phyloP scores from a whole-genome alignment of 331 rosid species.

The Telfairia occidentalis region DNA sequence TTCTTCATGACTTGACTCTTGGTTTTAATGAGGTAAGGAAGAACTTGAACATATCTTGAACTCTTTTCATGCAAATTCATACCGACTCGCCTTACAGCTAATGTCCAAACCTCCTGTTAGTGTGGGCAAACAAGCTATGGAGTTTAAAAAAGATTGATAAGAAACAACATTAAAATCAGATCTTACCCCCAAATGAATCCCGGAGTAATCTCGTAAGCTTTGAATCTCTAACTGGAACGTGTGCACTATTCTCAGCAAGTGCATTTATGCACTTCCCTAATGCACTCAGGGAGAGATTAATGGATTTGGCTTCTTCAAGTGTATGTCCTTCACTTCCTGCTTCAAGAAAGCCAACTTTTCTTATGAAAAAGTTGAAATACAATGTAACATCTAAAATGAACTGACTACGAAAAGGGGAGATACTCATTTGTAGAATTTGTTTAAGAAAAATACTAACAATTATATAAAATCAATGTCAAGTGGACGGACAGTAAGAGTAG shows the following conservation, averaged over 20 bases:
- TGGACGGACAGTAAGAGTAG: background rate
- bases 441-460: background rate
- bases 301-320: conserved; percentile 95
- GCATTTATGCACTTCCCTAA: conserved; percentile 94
- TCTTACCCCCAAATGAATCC: conserved; percentile 94
- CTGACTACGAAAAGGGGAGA: background rate
- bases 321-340: conserved; percentile 98
- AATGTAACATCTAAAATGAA: background rate
- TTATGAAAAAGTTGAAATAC: background rate
- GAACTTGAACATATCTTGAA: background rate
- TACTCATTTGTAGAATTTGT: background rate
- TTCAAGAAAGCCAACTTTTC: conserved; percentile 16
- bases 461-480: background rate
- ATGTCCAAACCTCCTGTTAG: background rate
- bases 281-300: conserved; percentile 91
- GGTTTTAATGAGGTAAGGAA: background rate
- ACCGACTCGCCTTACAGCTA: background rate
- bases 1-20: background rate
- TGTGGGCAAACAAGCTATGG: background rate
- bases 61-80: background rate
- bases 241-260: conserved; percentile 85
- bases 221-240: conserved; percentile 96
- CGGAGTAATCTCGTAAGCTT: conserved; percentile 94
- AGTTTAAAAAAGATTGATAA: background rate
- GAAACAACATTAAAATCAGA: background rate